Base-by-base conservation (phyloP, 148 eudicot genomes). In the Simmondsia chinensis region DNA sequence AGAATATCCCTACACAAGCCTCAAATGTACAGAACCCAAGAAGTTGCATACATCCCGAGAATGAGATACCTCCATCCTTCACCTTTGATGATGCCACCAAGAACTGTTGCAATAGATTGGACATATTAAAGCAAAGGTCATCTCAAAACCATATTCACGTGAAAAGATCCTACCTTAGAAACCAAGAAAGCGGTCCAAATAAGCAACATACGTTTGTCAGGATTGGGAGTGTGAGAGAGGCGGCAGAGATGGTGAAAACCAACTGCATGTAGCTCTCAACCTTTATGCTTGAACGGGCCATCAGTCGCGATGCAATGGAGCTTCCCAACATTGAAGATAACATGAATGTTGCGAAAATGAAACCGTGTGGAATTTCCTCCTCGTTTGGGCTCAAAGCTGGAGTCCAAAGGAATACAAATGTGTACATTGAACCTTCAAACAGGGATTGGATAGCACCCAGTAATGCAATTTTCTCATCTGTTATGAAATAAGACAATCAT, bases 351-450 rank as follows among this genome's bases (percentile, higher is more conserved):
- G 99, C 89, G 59, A 91, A 91, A 42, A 91, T 82, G 67, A 91
- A 82, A 60, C 96, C 99, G 47, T 91, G 99, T 39, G 99, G 96
- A 69, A 91, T 82, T 4, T 86, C 89, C 72, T 91, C 99, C 7
- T 77, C 83, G 64, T 91, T 91, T 29, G 99, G 96, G 60, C 99
- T 91, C 77, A 91, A 69, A 56, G 96, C 96, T 26, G 94, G 99
- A 33, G 99, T 91, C 99, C 96, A 91, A 8, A 86, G 81, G 63
- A 91, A 91, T 56, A 91, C 99, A 70, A 86, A 91, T 2, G 99
- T 86, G 43, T 91, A 86, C 99, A 86, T 91, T 39, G 99, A 91
- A 53, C 96, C 99, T 74, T 91, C 99, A 72, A 91, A 91, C 32
- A 91, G 77, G 38, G 96, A 91, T 66, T 91, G 99, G 55, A 91